phyloP scores from a whole-genome alignment of 225 moss, liverwort and hornwort genomes.

The Rhytidiadelphus loreus region DNA sequence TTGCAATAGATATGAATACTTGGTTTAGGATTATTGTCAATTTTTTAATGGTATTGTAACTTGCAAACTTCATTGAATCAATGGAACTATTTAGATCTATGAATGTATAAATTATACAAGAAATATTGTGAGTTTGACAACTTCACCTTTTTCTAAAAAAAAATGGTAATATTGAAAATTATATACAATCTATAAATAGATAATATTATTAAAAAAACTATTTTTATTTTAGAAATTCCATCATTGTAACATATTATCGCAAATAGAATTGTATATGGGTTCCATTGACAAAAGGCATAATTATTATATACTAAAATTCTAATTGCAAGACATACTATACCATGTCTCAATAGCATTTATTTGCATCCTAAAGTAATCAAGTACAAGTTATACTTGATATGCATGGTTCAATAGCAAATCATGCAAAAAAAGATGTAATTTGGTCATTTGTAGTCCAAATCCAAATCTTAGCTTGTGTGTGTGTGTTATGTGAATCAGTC shows the following conservation, averaged over 20 bases:
- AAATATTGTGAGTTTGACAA: not conserved
- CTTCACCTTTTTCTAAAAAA: not conserved
- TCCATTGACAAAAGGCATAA: not conserved
- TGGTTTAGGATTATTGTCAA: not conserved
- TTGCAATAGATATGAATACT: not conserved
- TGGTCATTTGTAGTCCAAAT: not conserved
- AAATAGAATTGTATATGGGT: not conserved
- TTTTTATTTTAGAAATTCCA: not conserved
- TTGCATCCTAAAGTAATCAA: too few relatives aligned
- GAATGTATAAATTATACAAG: not conserved
- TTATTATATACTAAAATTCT: not conserved
- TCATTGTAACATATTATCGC: not conserved
- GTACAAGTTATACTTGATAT: too few relatives aligned
- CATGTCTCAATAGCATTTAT: too few relatives aligned
- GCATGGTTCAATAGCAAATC: too few relatives aligned
- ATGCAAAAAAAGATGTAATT: too few relatives aligned
- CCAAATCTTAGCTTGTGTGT: not conserved
- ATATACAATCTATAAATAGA: too few relatives aligned
- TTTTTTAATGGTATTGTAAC: not conserved
- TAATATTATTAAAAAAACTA: not conserved
- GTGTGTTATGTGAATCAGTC: not conserved
- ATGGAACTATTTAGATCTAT: not conserved
- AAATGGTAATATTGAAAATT: fast-evolving
- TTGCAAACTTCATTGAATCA: not conserved
- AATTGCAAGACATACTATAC: not conserved